Base-by-base conservation (phyloP, 2,329 filamentous ascomycete genomes). In the Neonectria coccinea region DNA sequence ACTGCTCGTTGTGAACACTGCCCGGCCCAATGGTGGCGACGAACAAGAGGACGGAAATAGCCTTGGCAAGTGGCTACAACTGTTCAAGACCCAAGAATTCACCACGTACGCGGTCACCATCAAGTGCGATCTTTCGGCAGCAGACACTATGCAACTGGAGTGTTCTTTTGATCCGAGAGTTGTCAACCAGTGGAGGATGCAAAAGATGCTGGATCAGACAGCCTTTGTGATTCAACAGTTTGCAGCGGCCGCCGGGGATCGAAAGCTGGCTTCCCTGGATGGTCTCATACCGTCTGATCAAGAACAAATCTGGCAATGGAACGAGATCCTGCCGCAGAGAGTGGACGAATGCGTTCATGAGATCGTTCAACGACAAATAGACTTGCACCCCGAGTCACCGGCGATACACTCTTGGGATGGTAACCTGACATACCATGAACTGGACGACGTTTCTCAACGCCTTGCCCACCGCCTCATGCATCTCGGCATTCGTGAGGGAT, bases 351-450 rank as follows among this genome's bases (percentile, higher is more conserved):
- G 60, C 18, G 61, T 76, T 1, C 74, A 77, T 31, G 55, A 66
- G 2, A 42, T 75, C 4, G 65, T 76, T 9, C 60, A 67, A 0
- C 12, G 60, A 2, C 64, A 57, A 2, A 50, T 50, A 4, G 31
- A 51, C 12, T 12, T 51, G 16, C 11, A 6, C 11, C 59, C 52
- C 29, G 6, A 56, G 18, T 25, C 52, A 0, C 64, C 66, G 7
- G 85, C 81, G 0, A 83, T 82, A 68, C 45, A 48, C 45, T 25
- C 45, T 5, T 48, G 45, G 42, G 45, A 48, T 25, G 45, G 45
- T 27, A 29, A 27, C 12, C 45, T 48, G 12, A 29, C 45, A 16
- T 48, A 48, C 10, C 5, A 14, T 16, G 45, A 48, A 27, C 45
- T 48, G 3, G 45, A 48, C 25, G 12, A 10, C 5, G 8, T 27